phyloP scores from a whole-genome alignment of 2,329 filamentous ascomycete genomes.

The Verticillium isaacii region DNA sequence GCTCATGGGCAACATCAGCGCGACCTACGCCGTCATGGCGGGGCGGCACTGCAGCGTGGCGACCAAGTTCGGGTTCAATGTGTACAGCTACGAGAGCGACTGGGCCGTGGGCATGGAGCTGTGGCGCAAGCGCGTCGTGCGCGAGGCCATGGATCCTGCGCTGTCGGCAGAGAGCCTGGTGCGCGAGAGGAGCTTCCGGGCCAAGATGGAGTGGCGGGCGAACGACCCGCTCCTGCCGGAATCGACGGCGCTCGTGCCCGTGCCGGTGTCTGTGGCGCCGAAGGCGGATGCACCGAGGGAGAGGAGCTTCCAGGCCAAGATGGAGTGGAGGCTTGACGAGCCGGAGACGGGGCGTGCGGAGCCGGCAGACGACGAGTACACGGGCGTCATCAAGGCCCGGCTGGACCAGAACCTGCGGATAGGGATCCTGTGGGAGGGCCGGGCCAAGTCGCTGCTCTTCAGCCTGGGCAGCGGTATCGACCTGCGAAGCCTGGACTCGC shows the following conservation, averaged over 20 bases:
- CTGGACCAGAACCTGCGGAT: constrained; percentile 85
- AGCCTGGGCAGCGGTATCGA: constrained; percentile 85
- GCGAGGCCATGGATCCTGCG: constrained; percentile 6
- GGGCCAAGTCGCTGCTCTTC: constrained; percentile 87
- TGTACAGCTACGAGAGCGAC: constrained; percentile 96
- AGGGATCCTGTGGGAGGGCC: constrained; percentile 86
- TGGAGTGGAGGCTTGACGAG: constrained; percentile 42
- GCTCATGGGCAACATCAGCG: constrained; percentile 87
- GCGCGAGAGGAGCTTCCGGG: constrained; percentile 39
- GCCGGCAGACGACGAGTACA: constrained; percentile 56
- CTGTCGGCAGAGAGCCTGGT: constrained; percentile 13
- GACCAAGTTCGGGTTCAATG: constrained; percentile 92
- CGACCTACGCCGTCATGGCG: constrained; percentile 87
- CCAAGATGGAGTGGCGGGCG: constrained; percentile 44
- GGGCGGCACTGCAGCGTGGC: constrained; percentile 79
- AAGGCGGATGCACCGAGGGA: constrained; percentile 19
- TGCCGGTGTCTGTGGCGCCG: not conserved
- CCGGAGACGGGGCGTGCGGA: constrained; percentile 20
- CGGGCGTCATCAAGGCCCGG: constrained; percentile 84
- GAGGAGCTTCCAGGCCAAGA: constrained; percentile 49
- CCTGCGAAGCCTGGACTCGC: constrained; percentile 68
- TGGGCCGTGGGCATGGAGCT: constrained; percentile 89
- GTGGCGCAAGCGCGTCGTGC: constrained; percentile 63
- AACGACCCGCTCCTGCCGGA: constrained; percentile 26
- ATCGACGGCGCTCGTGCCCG: not conserved